These are phyloP conservation scores for Samsoniella hepiali DNA, from an alignment of 2,329 filamentous ascomycete species.

Conservation along the genomic window DNA sequence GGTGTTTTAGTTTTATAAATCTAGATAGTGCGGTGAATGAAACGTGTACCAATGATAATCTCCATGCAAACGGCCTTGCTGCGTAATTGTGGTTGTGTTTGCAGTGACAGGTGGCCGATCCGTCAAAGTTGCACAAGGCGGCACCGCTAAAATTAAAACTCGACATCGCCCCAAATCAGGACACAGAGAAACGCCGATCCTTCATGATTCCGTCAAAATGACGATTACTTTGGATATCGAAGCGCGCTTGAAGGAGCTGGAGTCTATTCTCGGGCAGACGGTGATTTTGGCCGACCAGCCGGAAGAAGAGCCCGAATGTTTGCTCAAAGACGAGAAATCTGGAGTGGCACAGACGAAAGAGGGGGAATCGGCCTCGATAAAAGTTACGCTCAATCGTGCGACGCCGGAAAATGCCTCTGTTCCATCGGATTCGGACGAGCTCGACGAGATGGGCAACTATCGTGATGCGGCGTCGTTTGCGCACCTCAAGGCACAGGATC, in stretches of 20 bases:
- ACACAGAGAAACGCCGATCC: neutral
- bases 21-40: constrained; percentile 26
- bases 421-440: neutral
- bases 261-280: constrained; percentile 10
- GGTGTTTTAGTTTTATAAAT: constrained; percentile 35
- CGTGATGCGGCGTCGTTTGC: neutral
- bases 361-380: neutral
- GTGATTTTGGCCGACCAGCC: constrained; percentile 6
- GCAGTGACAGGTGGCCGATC: neutral
- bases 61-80: neutral
- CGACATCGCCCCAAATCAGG: neutral
- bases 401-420: neutral
- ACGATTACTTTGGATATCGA: neutral
- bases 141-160: neutral
- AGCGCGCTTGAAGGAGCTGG: constrained; percentile 1
- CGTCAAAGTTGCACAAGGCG: neutral
- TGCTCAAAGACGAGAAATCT: neutral
- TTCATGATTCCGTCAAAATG: neutral
- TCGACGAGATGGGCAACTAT: constrained; percentile 9
- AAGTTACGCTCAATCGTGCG: neutral
- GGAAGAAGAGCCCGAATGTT: neutral
- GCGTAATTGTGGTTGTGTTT: neutral
- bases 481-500: constrained; percentile 6
- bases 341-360: constrained; percentile 6
- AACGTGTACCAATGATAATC: neutral